Conservation (phyloP, 495 filamentous ascomycete genomes). For the Hypoxylon intermedium region DNA sequence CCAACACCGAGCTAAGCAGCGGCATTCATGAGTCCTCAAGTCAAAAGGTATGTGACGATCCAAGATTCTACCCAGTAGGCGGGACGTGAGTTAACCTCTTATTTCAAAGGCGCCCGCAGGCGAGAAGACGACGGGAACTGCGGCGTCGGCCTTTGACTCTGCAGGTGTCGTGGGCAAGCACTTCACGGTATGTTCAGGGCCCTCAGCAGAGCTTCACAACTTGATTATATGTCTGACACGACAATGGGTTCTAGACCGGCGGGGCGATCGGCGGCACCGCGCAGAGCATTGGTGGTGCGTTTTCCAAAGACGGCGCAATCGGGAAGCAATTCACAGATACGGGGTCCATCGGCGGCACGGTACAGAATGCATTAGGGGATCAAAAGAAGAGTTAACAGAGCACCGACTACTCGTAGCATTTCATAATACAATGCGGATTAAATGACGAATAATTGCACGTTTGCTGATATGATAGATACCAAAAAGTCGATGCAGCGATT, state of each 20-base stretch:
- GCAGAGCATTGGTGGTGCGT: not conserved
- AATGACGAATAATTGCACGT: no score
- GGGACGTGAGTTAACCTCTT: not conserved
- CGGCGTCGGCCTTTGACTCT: not conserved
- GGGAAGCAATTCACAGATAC: not conserved
- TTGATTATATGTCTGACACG: not conserved
- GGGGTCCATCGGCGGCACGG: not conserved
- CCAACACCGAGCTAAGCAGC: not conserved
- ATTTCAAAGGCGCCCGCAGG: not conserved
- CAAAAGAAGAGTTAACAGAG: no score
- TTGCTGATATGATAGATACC: no score
- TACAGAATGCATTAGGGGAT: not conserved
- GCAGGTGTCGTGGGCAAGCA: not conserved
- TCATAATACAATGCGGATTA: no score
- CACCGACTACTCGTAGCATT: no score
- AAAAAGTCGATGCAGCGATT: no score
- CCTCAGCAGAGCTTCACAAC: not conserved
- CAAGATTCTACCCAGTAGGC: not conserved
- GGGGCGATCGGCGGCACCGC: not conserved
- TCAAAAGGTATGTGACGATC: not conserved
- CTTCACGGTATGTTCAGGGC: not conserved
- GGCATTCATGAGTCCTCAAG: not conserved
- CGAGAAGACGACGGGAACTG: not conserved
- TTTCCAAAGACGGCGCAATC: not conserved
- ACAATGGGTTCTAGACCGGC: not conserved